Conservation (phyloP, 1,284 basidiomycete species). For the Trichosporon inkin region DNA sequence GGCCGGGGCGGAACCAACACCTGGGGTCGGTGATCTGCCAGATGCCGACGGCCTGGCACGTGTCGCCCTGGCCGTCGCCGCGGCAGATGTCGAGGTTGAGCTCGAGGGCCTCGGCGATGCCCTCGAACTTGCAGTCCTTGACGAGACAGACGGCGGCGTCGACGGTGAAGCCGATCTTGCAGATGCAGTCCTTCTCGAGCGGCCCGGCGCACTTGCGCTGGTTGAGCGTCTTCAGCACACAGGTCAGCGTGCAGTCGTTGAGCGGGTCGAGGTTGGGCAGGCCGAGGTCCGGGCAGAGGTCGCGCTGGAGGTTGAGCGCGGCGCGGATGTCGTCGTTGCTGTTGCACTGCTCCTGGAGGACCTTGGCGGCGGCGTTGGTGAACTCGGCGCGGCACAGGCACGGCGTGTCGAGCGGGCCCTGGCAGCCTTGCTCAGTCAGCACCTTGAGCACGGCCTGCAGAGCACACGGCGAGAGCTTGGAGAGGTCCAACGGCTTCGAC, state of each 20-base stretch:
- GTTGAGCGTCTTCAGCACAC: slow-evolving; percentile 6
- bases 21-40: slow-evolving; percentile 10
- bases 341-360: slow-evolving; percentile 4
- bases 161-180: slow-evolving; percentile 1
- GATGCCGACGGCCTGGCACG: slow-evolving; percentile 9
- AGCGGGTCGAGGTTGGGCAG: slow-evolving; percentile 8
- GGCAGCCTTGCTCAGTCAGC: slow-evolving; percentile 5
- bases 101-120: neutral
- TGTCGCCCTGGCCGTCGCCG: neutral
- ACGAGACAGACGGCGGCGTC: neutral
- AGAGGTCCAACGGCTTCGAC: neutral
- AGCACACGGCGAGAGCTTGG: slow-evolving; percentile 9
- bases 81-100: neutral
- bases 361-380: neutral
- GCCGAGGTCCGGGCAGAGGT: slow-evolving; percentile 7
- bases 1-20: neutral
- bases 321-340: neutral
- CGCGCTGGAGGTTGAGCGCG: slow-evolving; percentile 1
- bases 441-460: slow-evolving; percentile 1
- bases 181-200: slow-evolving; percentile 16
- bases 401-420: neutral
- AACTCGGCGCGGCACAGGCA: slow-evolving; percentile 9
- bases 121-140: neutral
- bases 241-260: neutral
- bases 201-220: slow-evolving; percentile 2